Base-by-base conservation (phyloP, 768 basidiomycete genomes). In the Clitopilus hobsonii region DNA sequence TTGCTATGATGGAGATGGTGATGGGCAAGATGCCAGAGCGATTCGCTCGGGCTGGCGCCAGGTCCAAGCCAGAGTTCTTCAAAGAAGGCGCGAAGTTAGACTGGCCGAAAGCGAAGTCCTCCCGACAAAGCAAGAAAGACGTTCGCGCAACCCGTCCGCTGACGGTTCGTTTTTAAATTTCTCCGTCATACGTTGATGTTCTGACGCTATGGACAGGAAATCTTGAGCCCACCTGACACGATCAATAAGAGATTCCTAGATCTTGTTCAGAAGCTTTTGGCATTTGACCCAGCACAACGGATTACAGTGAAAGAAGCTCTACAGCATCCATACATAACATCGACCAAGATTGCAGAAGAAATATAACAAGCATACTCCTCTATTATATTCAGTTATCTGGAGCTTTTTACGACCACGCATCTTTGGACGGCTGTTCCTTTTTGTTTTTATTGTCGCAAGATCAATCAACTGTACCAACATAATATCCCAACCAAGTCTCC, bases 1-100 rank as follows among this genome's bases (percentile, higher is more conserved):
- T 99, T 13, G 97, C 96, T 36, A 99, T 99, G 97, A 99, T 99
- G 97, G 95, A 98, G 69, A 88, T 91, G 69, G 97, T 98, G 32
- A 98, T 98, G 91, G 96, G 96, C 56, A 91, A 90, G 74, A 95
- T 98, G 88, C 92, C 95, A 0, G 86, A 89, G 51, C 84, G 87
- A 5, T 93, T 96, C 65, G 83, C 84, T 32, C 80, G 88, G 38
- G 78, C 80, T 41, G 89, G 88, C 16, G 83, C 86, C 7, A 80
- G 88, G 48, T 83, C 85, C 50, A 95, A 95, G 64, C 85, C 93
- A 6, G 95, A 98, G 65, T 97, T 91, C 70, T 98, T 99, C 78
- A 93, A 90, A 67, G 88, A 90, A 20, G 86, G 84, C 26, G 71
- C 77, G 59, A 89, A 86, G 64, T 81, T 99, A 38, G 93, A 94